phyloP scores from a whole-genome alignment of 495 filamentous ascomycete genomes.

The Xylaria flabelliformis region DNA sequence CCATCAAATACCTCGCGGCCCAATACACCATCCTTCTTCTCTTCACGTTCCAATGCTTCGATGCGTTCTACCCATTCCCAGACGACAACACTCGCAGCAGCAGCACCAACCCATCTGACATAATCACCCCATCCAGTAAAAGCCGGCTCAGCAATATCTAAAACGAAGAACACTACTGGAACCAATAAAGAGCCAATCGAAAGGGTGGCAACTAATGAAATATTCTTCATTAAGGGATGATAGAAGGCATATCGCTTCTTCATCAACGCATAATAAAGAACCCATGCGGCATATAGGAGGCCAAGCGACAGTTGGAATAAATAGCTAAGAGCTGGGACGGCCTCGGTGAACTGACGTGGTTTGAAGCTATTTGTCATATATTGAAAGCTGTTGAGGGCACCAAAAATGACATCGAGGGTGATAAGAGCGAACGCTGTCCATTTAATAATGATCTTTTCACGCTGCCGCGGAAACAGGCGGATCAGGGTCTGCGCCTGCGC shows the following conservation, averaged over 20 bases:
- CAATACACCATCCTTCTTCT: constrained; percentile 93
- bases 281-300: constrained; percentile 91
- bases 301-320: constrained; percentile 90
- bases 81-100: constrained; percentile 93
- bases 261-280: constrained; percentile 91
- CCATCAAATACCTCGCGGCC: constrained; percentile 96
- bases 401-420: constrained; percentile 85
- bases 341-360: constrained; percentile 79
- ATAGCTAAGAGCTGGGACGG: constrained; percentile 91
- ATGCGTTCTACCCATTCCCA: constrained; percentile 99
- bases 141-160: constrained; percentile 87
- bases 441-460: constrained; percentile 98
- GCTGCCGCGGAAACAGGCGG: constrained; percentile 91
- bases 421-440: constrained; percentile 97
- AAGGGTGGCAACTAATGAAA: constrained; percentile 80
- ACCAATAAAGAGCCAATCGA: constrained; percentile 82
- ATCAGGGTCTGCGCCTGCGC: constrained; percentile 97
- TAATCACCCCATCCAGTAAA: constrained; percentile 97
- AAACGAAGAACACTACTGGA: constrained; percentile 92
- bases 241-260: constrained; percentile 95
- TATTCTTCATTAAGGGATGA: constrained; percentile 91
- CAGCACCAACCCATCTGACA: constrained; percentile 95
- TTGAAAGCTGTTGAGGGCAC: constrained; percentile 85
- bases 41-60: constrained; percentile 92
- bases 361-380: constrained; percentile 59